Base-by-base conservation (phyloP, 75 land plant species). In the Cryptomeria japonica region DNA sequence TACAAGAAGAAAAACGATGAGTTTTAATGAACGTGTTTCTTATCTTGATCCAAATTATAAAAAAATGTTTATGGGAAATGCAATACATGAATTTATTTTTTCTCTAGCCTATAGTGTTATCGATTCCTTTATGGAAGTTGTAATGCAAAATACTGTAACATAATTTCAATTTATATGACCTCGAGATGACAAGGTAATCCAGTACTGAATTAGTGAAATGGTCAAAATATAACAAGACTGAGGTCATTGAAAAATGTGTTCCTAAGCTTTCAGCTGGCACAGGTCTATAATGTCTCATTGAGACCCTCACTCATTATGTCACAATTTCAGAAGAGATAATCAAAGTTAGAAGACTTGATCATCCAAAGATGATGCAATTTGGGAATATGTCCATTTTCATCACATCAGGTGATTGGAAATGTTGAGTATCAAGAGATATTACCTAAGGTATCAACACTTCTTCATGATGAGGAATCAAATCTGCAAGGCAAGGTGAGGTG, bases 1-100 rank as follows among this genome's bases (percentile, higher is more conserved):
- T 96, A 93, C 31, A 83, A 91, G 19, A 73, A 42, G 16, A 28
- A 44, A 46, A 88, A 87, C 38, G 25, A 41, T 8, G 1, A 46
- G 14, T 22, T 42, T 19, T 28, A 41, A 22, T 7, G 15, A 22
- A 41, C 49, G 1, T 0, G 1, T 46, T 41, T 51, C 0, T 10
- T 51, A 1, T 51, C 53, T 11, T 51, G 53, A 51, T 13, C 53
- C 53, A 13, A 41, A 25, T n/a, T 41, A 28, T 13, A 28, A 83
- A 83, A n/a, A 11, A 83, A 46, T 44, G 31, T 83, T 14, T 51
- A 31, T 13, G 55, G 8, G 31, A 49, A 83, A 44, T 83, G 85
- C 47, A 78, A 78, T 19, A 39, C 25, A 9, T 18, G 25, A 78
- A 78, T 32, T 39, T 78, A 38, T 0, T 78, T 78, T 39, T 5